Evolutionary conservation across 139 green algal species (phyloP).

Genomic region (Penium margaritaceum): DNA sequence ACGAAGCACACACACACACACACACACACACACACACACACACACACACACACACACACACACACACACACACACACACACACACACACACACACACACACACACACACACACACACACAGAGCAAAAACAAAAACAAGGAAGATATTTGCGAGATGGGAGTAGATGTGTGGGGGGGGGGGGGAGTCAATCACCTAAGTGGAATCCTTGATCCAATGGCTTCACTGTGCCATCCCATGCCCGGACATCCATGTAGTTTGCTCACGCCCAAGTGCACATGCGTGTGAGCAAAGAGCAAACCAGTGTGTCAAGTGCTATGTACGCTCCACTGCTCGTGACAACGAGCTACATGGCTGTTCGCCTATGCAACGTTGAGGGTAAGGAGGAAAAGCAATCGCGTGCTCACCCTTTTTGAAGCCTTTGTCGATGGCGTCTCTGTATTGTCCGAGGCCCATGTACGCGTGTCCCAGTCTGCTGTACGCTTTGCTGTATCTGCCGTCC

Average conservation of each 20-base stretch:
- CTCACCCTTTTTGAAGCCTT: constrained; percentile 23
- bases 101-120: not conserved
- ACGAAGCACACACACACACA: not conserved
- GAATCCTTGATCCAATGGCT: no score
- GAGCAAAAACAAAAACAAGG: not conserved
- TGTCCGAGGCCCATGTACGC: constrained; percentile 10
- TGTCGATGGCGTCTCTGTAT: not conserved
- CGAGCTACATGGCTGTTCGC: no score
- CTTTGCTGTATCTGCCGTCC: constrained; percentile 18
- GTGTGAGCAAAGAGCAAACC: not conserved
- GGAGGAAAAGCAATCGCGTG: no score
- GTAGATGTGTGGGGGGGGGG: no score
- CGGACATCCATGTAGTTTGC: not conserved
- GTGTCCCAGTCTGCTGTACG: constrained; percentile 21
- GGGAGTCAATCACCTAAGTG: not conserved
- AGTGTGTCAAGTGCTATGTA: no score
- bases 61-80: not conserved
- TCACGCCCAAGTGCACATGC: not conserved
- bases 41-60: not conserved
- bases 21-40: no score
- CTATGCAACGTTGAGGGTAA: no score
- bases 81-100: not conserved
- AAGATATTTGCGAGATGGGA: not conserved
- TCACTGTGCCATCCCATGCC: no score
- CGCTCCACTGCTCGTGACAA: no score